Evolutionary conservation across 176 grass and related monocot genomes (phyloP).

Genomic region (Cenchrus americanus): DNA sequence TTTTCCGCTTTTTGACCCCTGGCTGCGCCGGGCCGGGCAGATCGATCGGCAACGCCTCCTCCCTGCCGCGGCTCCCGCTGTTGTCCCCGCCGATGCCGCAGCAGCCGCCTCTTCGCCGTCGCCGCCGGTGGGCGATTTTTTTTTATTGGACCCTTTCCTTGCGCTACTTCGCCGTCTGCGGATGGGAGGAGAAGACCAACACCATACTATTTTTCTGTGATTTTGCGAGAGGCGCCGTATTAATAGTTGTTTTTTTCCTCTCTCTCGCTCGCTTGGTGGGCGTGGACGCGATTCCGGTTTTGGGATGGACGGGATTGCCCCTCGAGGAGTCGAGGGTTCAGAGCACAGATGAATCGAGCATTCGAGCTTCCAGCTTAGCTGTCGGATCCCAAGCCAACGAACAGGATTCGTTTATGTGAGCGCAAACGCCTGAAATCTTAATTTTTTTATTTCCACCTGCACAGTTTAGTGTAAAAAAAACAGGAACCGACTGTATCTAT

Average conservation of each 20-base stretch:
- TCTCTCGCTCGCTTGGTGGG: no score
- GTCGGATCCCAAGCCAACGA: background rate
- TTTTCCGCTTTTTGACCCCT: slow-evolving; percentile 34
- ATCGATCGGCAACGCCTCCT: slow-evolving; percentile 28
- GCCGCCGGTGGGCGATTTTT: slow-evolving; percentile 29
- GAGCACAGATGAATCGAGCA: background rate
- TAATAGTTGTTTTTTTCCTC: no score
- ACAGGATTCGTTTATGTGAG: background rate
- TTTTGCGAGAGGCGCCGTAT: slow-evolving; percentile 40
- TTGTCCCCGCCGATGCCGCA: background rate
- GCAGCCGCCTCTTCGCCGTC: slow-evolving; percentile 6
- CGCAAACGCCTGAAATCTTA: no score
- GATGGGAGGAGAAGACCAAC: slow-evolving; percentile 48
- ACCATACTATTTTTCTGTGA: slow-evolving; percentile 47
- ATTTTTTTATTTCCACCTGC: no score
- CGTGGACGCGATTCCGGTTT: slow-evolving; percentile 24
- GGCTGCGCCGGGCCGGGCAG: slow-evolving; percentile 3
- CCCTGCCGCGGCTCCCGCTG: slow-evolving; percentile 21
- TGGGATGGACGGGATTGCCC: slow-evolving; percentile 33
- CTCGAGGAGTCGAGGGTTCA: background rate
- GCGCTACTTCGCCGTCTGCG: slow-evolving; percentile 54
- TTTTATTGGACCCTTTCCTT: slow-evolving; percentile 47
- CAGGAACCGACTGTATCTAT: no score
- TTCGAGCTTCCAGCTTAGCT: background rate
- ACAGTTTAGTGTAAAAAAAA: no score